Conservation (phyloP, 2,329 filamentous ascomycete genomes). For the Raffaelea arxii region DNA sequence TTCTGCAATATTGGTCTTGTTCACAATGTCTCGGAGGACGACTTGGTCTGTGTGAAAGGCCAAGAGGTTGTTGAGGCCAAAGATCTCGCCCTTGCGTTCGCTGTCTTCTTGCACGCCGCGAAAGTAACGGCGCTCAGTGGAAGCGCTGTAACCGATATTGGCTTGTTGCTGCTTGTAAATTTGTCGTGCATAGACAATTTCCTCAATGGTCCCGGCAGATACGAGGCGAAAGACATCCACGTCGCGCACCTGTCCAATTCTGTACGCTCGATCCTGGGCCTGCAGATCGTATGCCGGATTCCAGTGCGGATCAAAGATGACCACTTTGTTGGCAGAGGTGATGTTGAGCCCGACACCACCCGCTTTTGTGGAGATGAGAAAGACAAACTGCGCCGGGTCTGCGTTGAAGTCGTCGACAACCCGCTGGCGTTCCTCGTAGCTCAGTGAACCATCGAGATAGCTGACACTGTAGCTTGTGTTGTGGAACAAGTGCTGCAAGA, state of each 20-base stretch:
- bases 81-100: conserved; percentile 83
- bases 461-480: conserved; percentile 85
- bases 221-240: conserved; percentile 93
- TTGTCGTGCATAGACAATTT: conserved; percentile 92
- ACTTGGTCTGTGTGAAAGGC: conserved; percentile 70
- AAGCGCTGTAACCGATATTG: conserved; percentile 93
- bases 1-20: conserved; percentile 96
- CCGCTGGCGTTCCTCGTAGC: conserved; percentile 71
- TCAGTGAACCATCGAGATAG: conserved; percentile 79
- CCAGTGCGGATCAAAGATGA: conserved; percentile 96
- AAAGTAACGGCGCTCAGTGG: conserved; percentile 87
- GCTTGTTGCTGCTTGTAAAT: conserved; percentile 99
- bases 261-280: conserved; percentile 90
- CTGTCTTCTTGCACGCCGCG: conserved; percentile 81
- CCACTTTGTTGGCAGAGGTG: conserved; percentile 94
- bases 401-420: conserved; percentile 88
- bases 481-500: conserved; percentile 76
- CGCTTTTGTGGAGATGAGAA: conserved; percentile 87
- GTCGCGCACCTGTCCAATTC: conserved; percentile 85
- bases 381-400: conserved; percentile 80
- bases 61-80: conserved; percentile 81
- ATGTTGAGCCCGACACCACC: conserved; percentile 94
- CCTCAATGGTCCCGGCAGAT: conserved; percentile 86
- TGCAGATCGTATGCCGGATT: conserved; percentile 92
- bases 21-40: conserved; percentile 87